Conservation (phyloP, 2,329 filamentous ascomycete genomes). For the Aspergillus texensis region DNA sequence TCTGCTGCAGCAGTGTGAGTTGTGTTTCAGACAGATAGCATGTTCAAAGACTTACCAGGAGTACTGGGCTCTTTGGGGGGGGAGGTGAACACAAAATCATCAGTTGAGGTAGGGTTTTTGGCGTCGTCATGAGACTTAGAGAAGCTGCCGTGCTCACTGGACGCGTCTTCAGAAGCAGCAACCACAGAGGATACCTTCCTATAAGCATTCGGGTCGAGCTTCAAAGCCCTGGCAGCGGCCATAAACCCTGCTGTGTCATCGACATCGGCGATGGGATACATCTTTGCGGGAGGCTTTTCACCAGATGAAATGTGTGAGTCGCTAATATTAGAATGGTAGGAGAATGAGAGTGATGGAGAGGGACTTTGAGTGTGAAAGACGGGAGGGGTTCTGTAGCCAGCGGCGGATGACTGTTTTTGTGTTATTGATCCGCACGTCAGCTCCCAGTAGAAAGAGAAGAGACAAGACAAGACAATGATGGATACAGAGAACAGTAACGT, state of each 20-base stretch:
- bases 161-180: constrained; percentile 6
- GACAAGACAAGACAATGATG: not conserved
- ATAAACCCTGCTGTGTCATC: constrained; percentile 33
- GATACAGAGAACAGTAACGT: not conserved
- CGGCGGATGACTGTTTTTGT: not conserved
- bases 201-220: constrained; percentile 9
- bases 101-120: not conserved
- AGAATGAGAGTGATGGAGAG: not conserved
- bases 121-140: not conserved
- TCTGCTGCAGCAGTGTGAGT: not conserved
- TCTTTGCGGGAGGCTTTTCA: constrained; percentile 5
- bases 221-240: constrained; percentile 27
- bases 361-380: not conserved
- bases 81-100: constrained; percentile 5
- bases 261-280: constrained; percentile 20
- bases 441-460: not conserved
- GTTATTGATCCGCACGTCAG: not conserved
- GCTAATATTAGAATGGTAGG: not conserved
- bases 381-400: not conserved
- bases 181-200: constrained; percentile 5
- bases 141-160: constrained; percentile 6
- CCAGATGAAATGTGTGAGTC: not conserved
- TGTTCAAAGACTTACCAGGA: constrained; percentile 1
- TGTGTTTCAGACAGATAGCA: not conserved
- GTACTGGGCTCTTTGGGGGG: not conserved